A percentile compares a stretch with the other conserved stretches of the same genome.
phyloP scores from a whole-genome alignment of 164 flowering plant genomes.

The Litsea cubeba region DNA sequence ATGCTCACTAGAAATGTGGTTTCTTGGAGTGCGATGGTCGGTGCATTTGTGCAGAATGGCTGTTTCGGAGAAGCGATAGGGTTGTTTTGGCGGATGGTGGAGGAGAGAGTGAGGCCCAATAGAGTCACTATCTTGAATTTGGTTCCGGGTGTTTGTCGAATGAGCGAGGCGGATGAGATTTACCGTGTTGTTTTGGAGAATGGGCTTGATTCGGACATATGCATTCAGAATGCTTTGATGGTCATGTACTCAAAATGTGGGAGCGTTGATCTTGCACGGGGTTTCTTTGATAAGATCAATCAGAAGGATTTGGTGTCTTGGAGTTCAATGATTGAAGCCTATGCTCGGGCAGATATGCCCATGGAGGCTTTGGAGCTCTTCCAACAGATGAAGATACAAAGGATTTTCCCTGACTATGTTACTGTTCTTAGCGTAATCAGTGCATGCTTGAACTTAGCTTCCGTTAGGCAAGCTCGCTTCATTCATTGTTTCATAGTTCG shows the following conservation, averaged over 20 bases:
- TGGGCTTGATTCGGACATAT: slow-evolving; percentile 16
- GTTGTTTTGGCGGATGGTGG: slow-evolving; percentile 27
- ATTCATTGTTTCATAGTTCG: slow-evolving; percentile 25
- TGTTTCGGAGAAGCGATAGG: slow-evolving; percentile 17
- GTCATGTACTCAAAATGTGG: slow-evolving; percentile 29
- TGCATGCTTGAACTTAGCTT: slow-evolving; percentile 6
- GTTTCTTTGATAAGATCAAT: slow-evolving; percentile 17
- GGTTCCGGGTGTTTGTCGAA: slow-evolving; percentile 21
- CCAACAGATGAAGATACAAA: slow-evolving; percentile 18
- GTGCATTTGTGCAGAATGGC: slow-evolving; percentile 23
- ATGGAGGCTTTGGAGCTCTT: slow-evolving; percentile 20
- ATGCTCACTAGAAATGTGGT: slow-evolving; percentile 28
- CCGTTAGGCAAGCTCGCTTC: slow-evolving; percentile 18
- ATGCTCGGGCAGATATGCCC: slow-evolving; percentile 20
- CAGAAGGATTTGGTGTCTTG: slow-evolving; percentile 28
- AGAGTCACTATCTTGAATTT: slow-evolving; percentile 19
- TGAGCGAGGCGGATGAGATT: slow-evolving; percentile 19
- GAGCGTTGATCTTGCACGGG: slow-evolving; percentile 20
- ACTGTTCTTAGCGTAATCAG: slow-evolving; percentile 18
- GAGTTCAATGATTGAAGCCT: slow-evolving; percentile 35
- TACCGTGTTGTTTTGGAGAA: slow-evolving; percentile 16
- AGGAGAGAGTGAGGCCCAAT: slow-evolving; percentile 18
- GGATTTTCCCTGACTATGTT: slow-evolving; percentile 23
- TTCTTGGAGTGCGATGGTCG: slow-evolving; percentile 36
- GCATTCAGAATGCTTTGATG: slow-evolving; percentile 27